These are phyloP conservation scores for Chamaecrista fasciculata DNA, from an alignment of 306 rosid species.

Conservation along the genomic window DNA sequence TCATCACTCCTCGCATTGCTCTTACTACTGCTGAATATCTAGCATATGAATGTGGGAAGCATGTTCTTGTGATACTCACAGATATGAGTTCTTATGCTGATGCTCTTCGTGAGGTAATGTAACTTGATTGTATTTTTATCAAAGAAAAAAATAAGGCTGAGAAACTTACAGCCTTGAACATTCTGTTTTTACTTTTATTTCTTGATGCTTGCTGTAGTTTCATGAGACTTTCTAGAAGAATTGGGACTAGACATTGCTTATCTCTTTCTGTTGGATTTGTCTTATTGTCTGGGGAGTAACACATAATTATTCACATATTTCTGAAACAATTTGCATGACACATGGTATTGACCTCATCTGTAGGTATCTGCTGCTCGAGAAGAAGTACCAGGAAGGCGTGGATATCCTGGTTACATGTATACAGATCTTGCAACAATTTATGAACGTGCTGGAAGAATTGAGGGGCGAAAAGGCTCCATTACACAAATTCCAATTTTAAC, in stretches of 20 bases:
- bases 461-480: slow-evolving; percentile 98
- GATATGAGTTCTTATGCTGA: slow-evolving; percentile 99
- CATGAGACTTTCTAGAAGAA: slow-evolving; percentile 11
- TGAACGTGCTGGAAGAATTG: slow-evolving; percentile 99
- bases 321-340: slow-evolving; percentile 7
- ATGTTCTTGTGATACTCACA: slow-evolving; percentile 96
- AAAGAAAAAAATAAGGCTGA: slow-evolving; percentile 2
- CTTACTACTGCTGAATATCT: slow-evolving; percentile 98
- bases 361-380: slow-evolving; percentile 99
- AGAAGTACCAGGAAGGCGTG: slow-evolving; percentile 99
- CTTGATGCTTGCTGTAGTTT: slow-evolving; percentile 4
- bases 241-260: slow-evolving; percentile 14
- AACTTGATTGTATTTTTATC: slow-evolving; percentile 7
- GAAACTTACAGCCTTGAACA: slow-evolving; percentile 7
- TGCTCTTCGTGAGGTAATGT: slow-evolving; percentile 98
- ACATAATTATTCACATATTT: not conserved
- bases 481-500: slow-evolving; percentile 98
- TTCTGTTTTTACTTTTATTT: not conserved
- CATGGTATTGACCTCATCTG: slow-evolving; percentile 25
- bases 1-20: slow-evolving; percentile 99
- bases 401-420: slow-evolving; percentile 99
- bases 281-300: slow-evolving; percentile 17
- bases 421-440: slow-evolving; percentile 99
- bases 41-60: slow-evolving; percentile 99
- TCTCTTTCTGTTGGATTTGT: not conserved